These are phyloP conservation scores for Quillaja saponaria DNA, from an alignment of 306 rosid genomes.

Conservation along the genomic window DNA sequence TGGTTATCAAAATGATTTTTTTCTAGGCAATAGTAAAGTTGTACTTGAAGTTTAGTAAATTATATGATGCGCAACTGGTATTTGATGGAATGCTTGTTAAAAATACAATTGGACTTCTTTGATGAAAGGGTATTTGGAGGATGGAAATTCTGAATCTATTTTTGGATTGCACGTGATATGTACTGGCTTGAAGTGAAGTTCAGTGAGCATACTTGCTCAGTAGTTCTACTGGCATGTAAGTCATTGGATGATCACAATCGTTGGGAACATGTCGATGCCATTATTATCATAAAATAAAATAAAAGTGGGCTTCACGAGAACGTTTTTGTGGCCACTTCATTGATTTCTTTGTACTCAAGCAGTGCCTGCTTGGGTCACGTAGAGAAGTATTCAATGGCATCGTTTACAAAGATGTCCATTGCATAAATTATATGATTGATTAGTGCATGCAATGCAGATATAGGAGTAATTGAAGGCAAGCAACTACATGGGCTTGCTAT, in stretches of 20 bases:
- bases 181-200: conserved; percentile 36
- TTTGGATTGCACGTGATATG: conserved; percentile 43
- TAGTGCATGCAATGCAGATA: conserved; percentile 33
- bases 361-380: conserved; percentile 41
- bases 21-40: conserved; percentile 45
- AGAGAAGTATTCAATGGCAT: conserved; percentile 41
- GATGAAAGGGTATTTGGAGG: conserved; percentile 49
- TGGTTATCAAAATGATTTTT: conserved; percentile 34
- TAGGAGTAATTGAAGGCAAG: conserved; percentile 32
- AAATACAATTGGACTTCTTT: conserved; percentile 54
- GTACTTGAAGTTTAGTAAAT: conserved; percentile 37
- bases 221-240: conserved; percentile 45
- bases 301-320: conserved; percentile 46
- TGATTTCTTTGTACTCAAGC: conserved; percentile 55
- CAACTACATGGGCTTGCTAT: conserved; percentile 51
- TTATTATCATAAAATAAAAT: too few species aligned
- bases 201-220: conserved; percentile 58
- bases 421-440: conserved; percentile 55
- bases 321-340: conserved; percentile 46
- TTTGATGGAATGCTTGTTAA: conserved; percentile 53
- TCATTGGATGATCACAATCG: conserved; percentile 21
- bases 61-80: conserved; percentile 43
- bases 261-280: conserved; percentile 50
- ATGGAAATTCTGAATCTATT: conserved; percentile 36
- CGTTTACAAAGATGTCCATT: conserved; percentile 42